phyloP scores from a whole-genome alignment of 1,139 yeast genomes.

The Lodderomyces jiufengensis region DNA sequence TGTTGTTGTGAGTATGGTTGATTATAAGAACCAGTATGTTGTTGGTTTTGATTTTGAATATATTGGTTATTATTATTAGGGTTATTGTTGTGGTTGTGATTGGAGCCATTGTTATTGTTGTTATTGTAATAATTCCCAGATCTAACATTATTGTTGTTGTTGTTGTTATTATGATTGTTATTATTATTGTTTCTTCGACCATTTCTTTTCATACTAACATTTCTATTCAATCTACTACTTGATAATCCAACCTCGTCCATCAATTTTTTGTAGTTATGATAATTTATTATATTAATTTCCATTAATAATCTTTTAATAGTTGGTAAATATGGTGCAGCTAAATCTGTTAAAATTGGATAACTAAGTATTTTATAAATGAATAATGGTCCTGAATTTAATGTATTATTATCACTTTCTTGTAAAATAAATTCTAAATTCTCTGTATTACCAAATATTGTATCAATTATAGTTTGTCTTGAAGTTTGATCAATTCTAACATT shows the following conservation, averaged over 20 bases:
- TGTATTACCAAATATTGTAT: conserved; percentile 58
- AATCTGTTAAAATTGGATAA: conserved; percentile 46
- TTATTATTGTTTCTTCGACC: not conserved
- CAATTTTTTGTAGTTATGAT: conserved; percentile 78
- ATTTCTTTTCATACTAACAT: conserved; percentile 16
- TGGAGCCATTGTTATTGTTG: conserved; percentile 4
- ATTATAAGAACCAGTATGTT: not conserved
- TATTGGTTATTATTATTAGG: conserved; percentile 4
- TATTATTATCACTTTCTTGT: conserved; percentile 18
- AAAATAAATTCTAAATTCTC: conserved; percentile 21
- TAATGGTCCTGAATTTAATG: conserved; percentile 70
- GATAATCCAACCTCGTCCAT: conserved; percentile 89
- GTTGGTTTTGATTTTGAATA: not conserved
- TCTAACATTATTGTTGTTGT: conserved; percentile 2
- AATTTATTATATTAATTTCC: conserved; percentile 51
- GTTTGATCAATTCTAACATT: conserved; percentile 62
- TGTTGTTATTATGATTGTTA: not conserved
- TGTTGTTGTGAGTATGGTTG: conserved; percentile 6
- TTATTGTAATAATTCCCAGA: not conserved
- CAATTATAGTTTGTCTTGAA: conserved; percentile 62
- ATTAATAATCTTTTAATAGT: conserved; percentile 61
- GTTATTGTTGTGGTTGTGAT: conserved; percentile 1
- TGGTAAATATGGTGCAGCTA: conserved; percentile 13
- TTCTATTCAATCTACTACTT: conserved; percentile 31
- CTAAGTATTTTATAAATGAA: conserved; percentile 77